Percentiles rank a stretch among this genome's conserved stretches.
These are phyloP conservation scores for Exutisphaerella laricina DNA, from an alignment of 2,329 filamentous ascomycete genomes.

Conservation along the genomic window DNA sequence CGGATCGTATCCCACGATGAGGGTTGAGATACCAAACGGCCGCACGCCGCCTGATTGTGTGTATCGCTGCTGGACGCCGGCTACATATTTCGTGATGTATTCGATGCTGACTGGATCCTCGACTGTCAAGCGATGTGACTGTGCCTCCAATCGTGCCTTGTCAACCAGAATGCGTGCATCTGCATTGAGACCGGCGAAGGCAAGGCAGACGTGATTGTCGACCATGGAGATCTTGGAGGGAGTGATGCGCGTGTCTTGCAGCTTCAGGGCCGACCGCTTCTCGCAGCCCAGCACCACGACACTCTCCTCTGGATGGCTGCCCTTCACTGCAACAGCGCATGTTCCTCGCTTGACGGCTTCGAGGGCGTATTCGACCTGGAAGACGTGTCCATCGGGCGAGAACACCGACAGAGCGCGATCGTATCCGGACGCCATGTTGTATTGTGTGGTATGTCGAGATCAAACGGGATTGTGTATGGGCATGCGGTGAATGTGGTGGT, in stretches of 20 bases:
- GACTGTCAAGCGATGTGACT: constrained; percentile 93
- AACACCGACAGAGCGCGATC: constrained; percentile 99
- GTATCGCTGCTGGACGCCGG: constrained; percentile 96
- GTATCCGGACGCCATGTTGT: constrained; percentile 83
- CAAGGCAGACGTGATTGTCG: constrained; percentile 92
- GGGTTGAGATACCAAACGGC: constrained; percentile 96
- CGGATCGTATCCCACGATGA: constrained; percentile 98
- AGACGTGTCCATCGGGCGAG: constrained; percentile 98
- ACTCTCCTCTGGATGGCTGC: constrained; percentile 52
- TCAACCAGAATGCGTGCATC: constrained; percentile 97
- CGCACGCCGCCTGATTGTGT: constrained; percentile 97
- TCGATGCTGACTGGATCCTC: constrained; percentile 97
- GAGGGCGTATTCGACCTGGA: constrained; percentile 98
- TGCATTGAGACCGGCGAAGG: constrained; percentile 94
- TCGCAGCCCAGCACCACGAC: constrained; percentile 97
- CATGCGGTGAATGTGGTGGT: no score
- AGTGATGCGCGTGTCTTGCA: constrained; percentile 98
- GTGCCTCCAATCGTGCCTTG: constrained; percentile 94
- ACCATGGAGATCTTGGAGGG: constrained; percentile 97
- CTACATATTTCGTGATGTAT: constrained; percentile 99
- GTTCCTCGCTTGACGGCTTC: constrained; percentile 99
- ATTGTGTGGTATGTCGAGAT: constrained; percentile 1
- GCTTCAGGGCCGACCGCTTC: constrained; percentile 98
- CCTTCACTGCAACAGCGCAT: constrained; percentile 96
- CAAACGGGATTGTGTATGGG: constrained; percentile 1